Conservation (phyloP, 768 basidiomycete genomes). For the Pleurotus pulmonarius region DNA sequence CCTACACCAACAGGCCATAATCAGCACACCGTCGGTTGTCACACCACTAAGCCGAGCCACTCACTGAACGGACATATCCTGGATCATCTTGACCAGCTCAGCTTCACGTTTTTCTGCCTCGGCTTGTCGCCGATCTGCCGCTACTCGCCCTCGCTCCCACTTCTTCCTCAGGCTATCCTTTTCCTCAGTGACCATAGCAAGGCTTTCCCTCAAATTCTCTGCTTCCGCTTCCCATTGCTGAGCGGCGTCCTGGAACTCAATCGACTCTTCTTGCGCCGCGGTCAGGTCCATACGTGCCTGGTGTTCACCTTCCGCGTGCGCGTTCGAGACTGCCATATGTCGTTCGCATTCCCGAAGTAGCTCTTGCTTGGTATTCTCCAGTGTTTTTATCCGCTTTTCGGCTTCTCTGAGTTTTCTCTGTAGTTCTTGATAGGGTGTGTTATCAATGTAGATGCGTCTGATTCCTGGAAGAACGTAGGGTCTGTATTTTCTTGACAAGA, state of each 20-base stretch:
- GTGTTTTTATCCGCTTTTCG: conserved; percentile 32
- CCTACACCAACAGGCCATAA: neutral
- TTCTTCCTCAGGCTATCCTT: neutral
- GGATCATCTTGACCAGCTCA: neutral
- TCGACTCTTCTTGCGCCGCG: neutral
- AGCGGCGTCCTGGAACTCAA: neutral
- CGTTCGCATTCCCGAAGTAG: conserved; percentile 42
- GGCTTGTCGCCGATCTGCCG: neutral
- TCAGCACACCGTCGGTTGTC: neutral
- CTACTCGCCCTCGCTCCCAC: neutral
- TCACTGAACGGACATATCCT: neutral
- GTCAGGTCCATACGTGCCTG: conserved; percentile 16
- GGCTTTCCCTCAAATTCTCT: neutral
- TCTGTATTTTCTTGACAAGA: conserved; percentile 48
- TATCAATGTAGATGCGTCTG: conserved; percentile 48
- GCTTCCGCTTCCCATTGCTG: neutral
- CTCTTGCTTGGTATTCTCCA: conserved; percentile 36
- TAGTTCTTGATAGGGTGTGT: conserved; percentile 17
- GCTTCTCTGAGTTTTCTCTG: conserved; percentile 31
- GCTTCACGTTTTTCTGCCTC: neutral
- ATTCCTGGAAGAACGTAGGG: conserved; percentile 40
- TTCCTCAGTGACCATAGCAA: neutral
- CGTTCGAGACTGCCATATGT: conserved; percentile 28
- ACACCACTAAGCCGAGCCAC: neutral
- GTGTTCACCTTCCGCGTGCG: conserved; percentile 26